Base-by-base conservation (phyloP, 1,284 basidiomycete species). In the Taiwanofungus camphoratus region DNA sequence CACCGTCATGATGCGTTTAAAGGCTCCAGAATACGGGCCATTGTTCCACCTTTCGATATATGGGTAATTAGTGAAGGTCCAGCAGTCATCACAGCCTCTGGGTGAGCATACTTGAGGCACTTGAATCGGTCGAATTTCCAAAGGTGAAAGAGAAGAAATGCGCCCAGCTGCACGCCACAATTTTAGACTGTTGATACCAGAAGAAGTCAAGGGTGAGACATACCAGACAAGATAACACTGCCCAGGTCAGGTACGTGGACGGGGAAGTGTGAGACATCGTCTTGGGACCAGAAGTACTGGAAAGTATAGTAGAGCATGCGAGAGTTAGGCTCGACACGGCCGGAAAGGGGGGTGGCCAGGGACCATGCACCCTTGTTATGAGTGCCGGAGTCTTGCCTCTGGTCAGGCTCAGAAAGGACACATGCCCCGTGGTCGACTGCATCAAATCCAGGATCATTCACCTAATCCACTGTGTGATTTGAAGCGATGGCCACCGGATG, bases 1-100 rank as follows among this genome's bases (percentile, higher is more conserved):
- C 45, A 87, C 84, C 13, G 82, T 88, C 86, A 88, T 88, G 53
- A 87, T 58, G 18, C 85, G 76, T 61, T 87, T 88, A 66, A 88
- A 88, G 2, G 82, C 71, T 15, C 83, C 84, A 20, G 78, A 72
- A 46, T 78, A 65, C 3, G 75, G 71, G 1, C 79, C 77, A 31
- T 73, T 74, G 51, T 77, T 76, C 82, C 82, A 87, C 59, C 84
- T 86, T 24, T 16, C 13, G n/a, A 19, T n/a, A n/a, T n/a, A n/a
- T n/a, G n/a, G n/a, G n/a, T n/a, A n/a, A n/a, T n/a, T n/a, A n/a
- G n/a, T n/a, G n/a, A n/a, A n/a, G n/a, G n/a, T n/a, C n/a, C n/a
- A n/a, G n/a, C n/a, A n/a, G n/a, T n/a, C n/a, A n/a, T n/a, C n/a
- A 27, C 13, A 26, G 6, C 5, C 5, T 5, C 24, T 12, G 19